A percentile compares a stretch with the other conserved stretches of the same genome.
phyloP scores from a whole-genome alignment of 2,329 filamentous ascomycete species.

The Fusarium buharicum region DNA sequence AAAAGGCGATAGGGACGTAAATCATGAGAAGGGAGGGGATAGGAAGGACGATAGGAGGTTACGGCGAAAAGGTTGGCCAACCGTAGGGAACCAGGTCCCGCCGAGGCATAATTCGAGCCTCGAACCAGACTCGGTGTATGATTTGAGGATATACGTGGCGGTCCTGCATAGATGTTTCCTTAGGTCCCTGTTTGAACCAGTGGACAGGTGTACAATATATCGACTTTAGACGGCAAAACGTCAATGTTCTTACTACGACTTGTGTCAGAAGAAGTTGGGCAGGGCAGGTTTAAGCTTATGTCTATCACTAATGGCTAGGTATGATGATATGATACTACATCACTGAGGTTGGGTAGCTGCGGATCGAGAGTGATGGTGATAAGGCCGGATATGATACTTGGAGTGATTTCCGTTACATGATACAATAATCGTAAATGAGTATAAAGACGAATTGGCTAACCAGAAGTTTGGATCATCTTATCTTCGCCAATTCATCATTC shows the following conservation, averaged over 20 bases:
- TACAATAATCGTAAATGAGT: background rate
- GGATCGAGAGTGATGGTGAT: conserved; percentile 3
- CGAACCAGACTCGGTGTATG: conserved; percentile 51
- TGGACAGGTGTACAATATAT: conserved; percentile 67
- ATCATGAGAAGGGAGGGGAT: conserved; percentile 45
- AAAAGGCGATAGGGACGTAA: conserved; percentile 24
- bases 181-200: conserved; percentile 56
- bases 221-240: conserved; percentile 58
- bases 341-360: conserved; percentile 6
- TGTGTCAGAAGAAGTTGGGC: conserved; percentile 11
- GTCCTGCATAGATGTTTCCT: conserved; percentile 63
- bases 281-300: background rate
- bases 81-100: conserved; percentile 41
- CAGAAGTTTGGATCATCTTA: background rate
- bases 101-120: conserved; percentile 45
- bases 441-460: background rate
- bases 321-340: conserved; percentile 8
- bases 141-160: conserved; percentile 55
- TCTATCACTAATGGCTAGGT: background rate
- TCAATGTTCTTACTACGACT: conserved; percentile 36
- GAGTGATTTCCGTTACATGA: background rate
- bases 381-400: background rate
- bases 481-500: conserved; percentile 25
- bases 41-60: conserved; percentile 43
- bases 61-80: conserved; percentile 42